A percentile compares a stretch with the other conserved stretches of the same genome.
Conservation (phyloP, 768 basidiomycete species). For the Mycena sanguinolenta region DNA sequence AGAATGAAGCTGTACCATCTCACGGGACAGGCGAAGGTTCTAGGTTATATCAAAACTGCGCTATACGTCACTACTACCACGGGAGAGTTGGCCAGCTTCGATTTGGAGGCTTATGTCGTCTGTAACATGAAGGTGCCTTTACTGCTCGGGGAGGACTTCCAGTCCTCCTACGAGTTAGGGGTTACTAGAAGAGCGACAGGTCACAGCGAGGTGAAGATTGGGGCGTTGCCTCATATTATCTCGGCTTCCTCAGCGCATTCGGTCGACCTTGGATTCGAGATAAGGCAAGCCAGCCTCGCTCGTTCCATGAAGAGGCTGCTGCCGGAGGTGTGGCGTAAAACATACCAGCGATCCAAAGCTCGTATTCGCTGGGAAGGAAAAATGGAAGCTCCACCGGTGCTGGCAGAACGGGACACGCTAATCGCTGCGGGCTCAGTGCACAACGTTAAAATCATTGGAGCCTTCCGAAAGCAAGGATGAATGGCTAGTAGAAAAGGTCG, state of each 20-base stretch:
- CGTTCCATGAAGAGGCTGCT: not conserved
- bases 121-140: constrained; percentile 42
- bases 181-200: constrained; percentile 28
- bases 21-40: not conserved
- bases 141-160: constrained; percentile 46
- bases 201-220: no score
- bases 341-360: not conserved
- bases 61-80: not conserved
- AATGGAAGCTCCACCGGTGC: not conserved
- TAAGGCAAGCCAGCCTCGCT: not conserved
- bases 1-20: not conserved
- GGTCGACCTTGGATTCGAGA: constrained; percentile 18
- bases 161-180: constrained; percentile 37
- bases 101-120: constrained; percentile 41
- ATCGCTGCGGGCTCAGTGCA: constrained; percentile 12
- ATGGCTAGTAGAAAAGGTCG: constrained; percentile 36
- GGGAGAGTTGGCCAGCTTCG: constrained; percentile 24
- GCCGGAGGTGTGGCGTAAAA: not conserved
- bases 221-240: constrained; percentile 9
- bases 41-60: not conserved
- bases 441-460: constrained; percentile 16
- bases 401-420: not conserved
- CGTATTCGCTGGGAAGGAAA: not conserved
- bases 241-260: constrained; percentile 19
- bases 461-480: constrained; percentile 14